Evolutionary conservation across 345 rosid species (phyloP).

Genomic region (Hypericum androsaemum): DNA sequence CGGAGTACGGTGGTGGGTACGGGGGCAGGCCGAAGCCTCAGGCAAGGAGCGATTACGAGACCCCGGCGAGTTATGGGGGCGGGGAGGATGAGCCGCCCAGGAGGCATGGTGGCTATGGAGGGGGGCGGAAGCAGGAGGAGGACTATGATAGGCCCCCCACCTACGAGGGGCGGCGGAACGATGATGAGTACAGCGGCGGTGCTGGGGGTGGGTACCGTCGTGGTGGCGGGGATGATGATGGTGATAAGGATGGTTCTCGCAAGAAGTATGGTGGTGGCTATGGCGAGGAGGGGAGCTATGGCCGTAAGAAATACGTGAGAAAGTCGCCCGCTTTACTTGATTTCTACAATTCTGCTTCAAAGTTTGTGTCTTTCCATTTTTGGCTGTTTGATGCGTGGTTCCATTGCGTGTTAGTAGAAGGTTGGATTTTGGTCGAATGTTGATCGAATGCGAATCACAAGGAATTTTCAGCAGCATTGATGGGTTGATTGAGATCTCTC

Average conservation of each 20-base stretch:
- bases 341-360: not conserved
- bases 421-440: no score
- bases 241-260: constrained; percentile 22
- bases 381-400: not conserved
- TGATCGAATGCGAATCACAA: no score
- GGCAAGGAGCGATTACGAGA: no score
- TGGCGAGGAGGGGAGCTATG: constrained; percentile 47
- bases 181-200: not conserved
- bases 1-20: no score
- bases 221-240: constrained; percentile 38
- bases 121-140: constrained; percentile 15
- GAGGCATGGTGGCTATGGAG: constrained; percentile 5
- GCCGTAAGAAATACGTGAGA: constrained; percentile 86
- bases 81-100: no score
- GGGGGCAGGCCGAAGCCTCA: no score
- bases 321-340: not conserved
- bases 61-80: no score
- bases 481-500: no score
- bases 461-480: no score
- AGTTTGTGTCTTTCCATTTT: not conserved
- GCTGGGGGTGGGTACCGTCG: constrained; percentile 23
- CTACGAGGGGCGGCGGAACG: constrained; percentile 12
- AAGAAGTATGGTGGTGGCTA: constrained; percentile 32
- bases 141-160: constrained; percentile 11
- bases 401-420: no score